Base-by-base conservation (phyloP, 495 filamentous ascomycete genomes). In the Daldinia loculata region DNA sequence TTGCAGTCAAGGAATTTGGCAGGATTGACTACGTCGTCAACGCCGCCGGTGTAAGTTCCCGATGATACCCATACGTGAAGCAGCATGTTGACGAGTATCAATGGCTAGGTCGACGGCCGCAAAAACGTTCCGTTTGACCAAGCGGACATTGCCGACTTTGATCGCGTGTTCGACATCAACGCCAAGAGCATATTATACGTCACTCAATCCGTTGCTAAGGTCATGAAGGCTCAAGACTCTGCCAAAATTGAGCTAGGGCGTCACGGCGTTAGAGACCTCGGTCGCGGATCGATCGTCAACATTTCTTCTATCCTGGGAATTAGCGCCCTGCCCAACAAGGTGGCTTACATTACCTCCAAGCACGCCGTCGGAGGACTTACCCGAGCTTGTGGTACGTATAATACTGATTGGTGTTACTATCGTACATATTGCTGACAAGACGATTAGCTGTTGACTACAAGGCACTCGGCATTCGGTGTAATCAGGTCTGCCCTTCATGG, bases 191-290 rank as follows among this genome's bases (percentile, higher is more conserved):
- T 79, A 0, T 76, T 79, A 24, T 51, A 81, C 0, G 67, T 74
- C 50, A 79, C 74, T 12, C 73, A 77, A 26, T 71, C 79, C n/a
- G 80, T 79, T 29, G 55, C 75, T n/a, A 69, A 66, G 9, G 75
- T 77, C 27, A 81, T 83, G 81, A 65, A 78, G 57, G 69, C 71
- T 32, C 80, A 83, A 51, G 64, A 74, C 26, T 72, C 77, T 0
- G 63, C 72, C 15, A 66, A 60, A n/a, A 67, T 74, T 45, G 67
- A 77, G 26, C 29, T 58, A 4, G 36, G 63, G 0, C 66, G 72
- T 15, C 70, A 75, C 38, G 72, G 72, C 14, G 29, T n/a, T n/a
- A 65, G 66, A 0, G 57, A 63, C 32, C 36, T 71, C 7, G 71
- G 74, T 19, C 70, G 75, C 15, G 77, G 77, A 19, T 59, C 63